These are phyloP conservation scores for Solanum pennellii DNA, from an alignment of 257 asterid genomes.

Conservation along the genomic window DNA sequence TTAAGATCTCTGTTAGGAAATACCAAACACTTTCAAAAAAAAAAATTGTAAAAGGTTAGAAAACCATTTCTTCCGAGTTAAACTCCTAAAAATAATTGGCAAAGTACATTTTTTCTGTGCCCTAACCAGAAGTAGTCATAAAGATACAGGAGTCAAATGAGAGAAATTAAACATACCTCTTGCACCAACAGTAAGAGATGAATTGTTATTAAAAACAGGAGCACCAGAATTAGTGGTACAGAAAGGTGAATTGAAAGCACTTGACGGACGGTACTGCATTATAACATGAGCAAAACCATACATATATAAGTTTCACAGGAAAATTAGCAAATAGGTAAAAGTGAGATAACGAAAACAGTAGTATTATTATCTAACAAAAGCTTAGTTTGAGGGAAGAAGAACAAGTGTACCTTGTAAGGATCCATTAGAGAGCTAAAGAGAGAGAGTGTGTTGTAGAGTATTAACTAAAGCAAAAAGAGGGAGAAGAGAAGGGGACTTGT, in stretches of 20 bases:
- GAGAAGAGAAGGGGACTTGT: not conserved
- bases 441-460: not conserved
- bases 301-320: not conserved
- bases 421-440: slow-evolving; percentile 12
- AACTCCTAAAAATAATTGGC: not conserved
- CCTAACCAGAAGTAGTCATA: not conserved
- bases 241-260: slow-evolving; percentile 27
- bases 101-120: not conserved
- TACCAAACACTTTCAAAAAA: not conserved
- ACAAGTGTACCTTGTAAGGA: slow-evolving; percentile 19
- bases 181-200: slow-evolving; percentile 29
- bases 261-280: slow-evolving; percentile 30
- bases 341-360: not conserved
- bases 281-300: not conserved
- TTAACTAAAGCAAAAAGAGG: not conserved
- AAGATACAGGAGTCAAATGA: not conserved
- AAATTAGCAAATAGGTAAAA: not conserved
- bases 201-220: slow-evolving; percentile 29
- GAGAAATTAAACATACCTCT: slow-evolving; percentile 8
- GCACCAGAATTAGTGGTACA: slow-evolving; percentile 27
- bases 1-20: not conserved
- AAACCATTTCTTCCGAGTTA: not conserved
- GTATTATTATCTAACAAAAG: not conserved
- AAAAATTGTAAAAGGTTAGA: not conserved
- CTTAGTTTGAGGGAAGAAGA: not conserved